Base-by-base conservation (phyloP, 805 yeast species). In the Ogataea philodendri region DNA sequence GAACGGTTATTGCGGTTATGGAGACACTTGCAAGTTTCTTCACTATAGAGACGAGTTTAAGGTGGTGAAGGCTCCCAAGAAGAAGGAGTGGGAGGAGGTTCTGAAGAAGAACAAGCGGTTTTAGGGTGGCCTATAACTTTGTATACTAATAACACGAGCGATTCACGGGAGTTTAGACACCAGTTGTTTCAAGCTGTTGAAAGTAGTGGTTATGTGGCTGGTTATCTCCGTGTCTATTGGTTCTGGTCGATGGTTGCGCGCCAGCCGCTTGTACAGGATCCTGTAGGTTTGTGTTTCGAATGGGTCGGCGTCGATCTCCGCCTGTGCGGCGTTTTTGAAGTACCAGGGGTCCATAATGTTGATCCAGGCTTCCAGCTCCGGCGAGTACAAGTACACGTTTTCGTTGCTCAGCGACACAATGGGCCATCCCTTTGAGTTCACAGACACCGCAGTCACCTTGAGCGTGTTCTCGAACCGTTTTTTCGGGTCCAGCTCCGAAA, bases 1-100 rank as follows among this genome's bases (percentile, higher is more conserved):
- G 48, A 89, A 94, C 0, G 99, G 98, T 0, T 89, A 78, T 55
- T 93, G 98, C 69, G 97, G 97, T 5, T 93, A 82, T 57, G 99
- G 99, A 7, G 98, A 93, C 51, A 82, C 93, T 22, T 93, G 99
- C 65, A 93, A 93, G 63, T 93, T 93, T 58, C 58, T 90, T 22
- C 99, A 93, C 56, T 76, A 85, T 10, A 65, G 99, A 59, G 97
- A 86, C 48, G 95, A 86, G 52, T 83, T 80, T 62, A 77, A 81
- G 40, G 57, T 81, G 5, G 73, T 39, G 5, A 51, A 48, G 31
- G 57, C 70, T 17, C 69, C 68, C 40, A 42, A 44, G 16, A 29
- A 19, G 6, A 40, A 41, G 15, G 94, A 85, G 28, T 85, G 96
- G 95, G 82, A 81, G 45, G 57, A 51, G 17, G 70, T 63, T 9